phyloP scores from a whole-genome alignment of 441 rosid genomes.

The Omphalea diandra region DNA sequence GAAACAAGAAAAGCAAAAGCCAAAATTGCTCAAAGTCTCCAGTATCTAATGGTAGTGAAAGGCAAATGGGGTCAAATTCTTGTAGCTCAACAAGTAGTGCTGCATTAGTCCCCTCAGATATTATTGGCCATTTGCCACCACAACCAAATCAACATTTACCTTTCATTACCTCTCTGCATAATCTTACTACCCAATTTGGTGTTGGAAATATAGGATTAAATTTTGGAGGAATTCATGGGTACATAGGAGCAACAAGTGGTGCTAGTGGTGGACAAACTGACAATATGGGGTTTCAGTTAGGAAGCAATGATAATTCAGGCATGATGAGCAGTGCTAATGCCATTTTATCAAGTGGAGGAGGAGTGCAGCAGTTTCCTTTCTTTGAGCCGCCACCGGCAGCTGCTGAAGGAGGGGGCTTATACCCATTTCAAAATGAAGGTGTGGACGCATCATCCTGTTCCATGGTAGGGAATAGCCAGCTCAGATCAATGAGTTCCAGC shows the following conservation, averaged over 20 bases:
- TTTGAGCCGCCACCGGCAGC: slow-evolving; percentile 17
- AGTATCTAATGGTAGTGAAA: slow-evolving; percentile 32
- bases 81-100: slow-evolving; percentile 34
- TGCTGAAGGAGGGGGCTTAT: slow-evolving; percentile 43
- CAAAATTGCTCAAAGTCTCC: slow-evolving; percentile 42
- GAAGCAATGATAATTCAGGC: slow-evolving; percentile 29
- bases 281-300: slow-evolving; percentile 50
- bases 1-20: slow-evolving; percentile 73
- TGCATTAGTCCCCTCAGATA: slow-evolving; percentile 33
- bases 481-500: slow-evolving; percentile 37
- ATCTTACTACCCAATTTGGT: slow-evolving; percentile 39
- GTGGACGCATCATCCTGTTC: slow-evolving; percentile 31
- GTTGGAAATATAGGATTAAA: slow-evolving; percentile 51
- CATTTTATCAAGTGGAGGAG: slow-evolving; percentile 34
- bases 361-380: slow-evolving; percentile 51
- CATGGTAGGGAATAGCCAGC: slow-evolving; percentile 24
- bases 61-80: slow-evolving; percentile 40
- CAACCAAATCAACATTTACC: slow-evolving; percentile 39
- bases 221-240: slow-evolving; percentile 44
- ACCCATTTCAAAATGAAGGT: slow-evolving; percentile 49
- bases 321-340: slow-evolving; percentile 32
- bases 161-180: slow-evolving; percentile 53
- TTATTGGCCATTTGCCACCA: slow-evolving; percentile 37
- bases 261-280: slow-evolving; percentile 33
- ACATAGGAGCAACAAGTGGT: slow-evolving; percentile 29